phyloP scores from a whole-genome alignment of 805 yeast species.

The Teunomyces stri region DNA sequence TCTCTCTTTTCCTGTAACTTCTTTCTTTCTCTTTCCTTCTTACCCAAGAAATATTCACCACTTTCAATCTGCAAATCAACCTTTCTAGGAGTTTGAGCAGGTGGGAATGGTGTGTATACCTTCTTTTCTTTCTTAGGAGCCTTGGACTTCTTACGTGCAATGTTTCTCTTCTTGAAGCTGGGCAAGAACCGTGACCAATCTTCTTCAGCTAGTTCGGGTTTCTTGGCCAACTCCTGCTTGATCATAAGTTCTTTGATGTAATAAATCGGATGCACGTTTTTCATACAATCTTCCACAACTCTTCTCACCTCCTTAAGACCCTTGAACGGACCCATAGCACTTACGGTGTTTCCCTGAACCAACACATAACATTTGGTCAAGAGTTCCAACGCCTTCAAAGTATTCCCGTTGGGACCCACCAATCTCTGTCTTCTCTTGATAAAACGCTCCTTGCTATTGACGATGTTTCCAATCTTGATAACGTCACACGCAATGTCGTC shows the following conservation, averaged over 20 bases:
- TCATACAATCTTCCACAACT: slow-evolving; percentile 97
- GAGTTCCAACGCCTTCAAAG: slow-evolving; percentile 90
- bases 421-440: slow-evolving; percentile 93
- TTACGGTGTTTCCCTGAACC: slow-evolving; percentile 96
- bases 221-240: slow-evolving; percentile 89
- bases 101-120: slow-evolving; percentile 98
- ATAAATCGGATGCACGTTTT: slow-evolving; percentile 94
- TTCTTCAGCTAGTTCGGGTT: slow-evolving; percentile 92
- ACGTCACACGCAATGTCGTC: slow-evolving; percentile 96
- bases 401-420: slow-evolving; percentile 96
- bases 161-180: slow-evolving; percentile 93
- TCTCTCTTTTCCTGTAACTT: slow-evolving; percentile 74
- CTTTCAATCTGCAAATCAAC: slow-evolving; percentile 94
- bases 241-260: slow-evolving; percentile 97
- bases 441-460: slow-evolving; percentile 87
- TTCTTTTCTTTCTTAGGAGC: slow-evolving; percentile 64
- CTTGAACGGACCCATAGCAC: slow-evolving; percentile 94
- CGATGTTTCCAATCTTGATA: slow-evolving; percentile 88
- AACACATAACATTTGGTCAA: slow-evolving; percentile 93
- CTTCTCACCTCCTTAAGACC: slow-evolving; percentile 91
- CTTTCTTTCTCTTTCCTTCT: slow-evolving; percentile 73
- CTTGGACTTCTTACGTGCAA: slow-evolving; percentile 86
- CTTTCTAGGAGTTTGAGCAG: slow-evolving; percentile 95
- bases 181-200: slow-evolving; percentile 98
- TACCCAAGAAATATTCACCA: slow-evolving; percentile 95